Percentiles rank a stretch among this genome's conserved stretches.
phyloP scores from a whole-genome alignment of 768 basidiomycete species.

The Lentinula raphanica region DNA sequence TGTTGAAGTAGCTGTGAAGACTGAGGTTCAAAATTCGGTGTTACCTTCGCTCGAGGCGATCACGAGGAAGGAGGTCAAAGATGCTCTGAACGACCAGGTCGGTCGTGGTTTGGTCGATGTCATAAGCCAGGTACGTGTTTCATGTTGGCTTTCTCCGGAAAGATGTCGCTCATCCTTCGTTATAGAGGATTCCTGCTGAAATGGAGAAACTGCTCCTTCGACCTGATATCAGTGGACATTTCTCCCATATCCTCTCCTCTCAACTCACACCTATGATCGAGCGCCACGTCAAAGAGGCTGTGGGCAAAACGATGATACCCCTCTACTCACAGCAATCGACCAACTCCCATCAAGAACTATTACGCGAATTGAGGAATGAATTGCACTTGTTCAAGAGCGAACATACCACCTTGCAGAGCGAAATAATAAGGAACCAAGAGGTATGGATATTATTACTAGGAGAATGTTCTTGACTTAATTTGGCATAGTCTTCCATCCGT shows the following conservation, averaged over 20 bases:
- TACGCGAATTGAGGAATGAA: slow-evolving; percentile 70
- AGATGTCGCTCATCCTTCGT: slow-evolving; percentile 1
- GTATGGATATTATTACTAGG: slow-evolving; percentile 34
- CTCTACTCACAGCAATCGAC: slow-evolving; percentile 71
- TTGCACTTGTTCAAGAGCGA: slow-evolving; percentile 76
- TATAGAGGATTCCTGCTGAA: slow-evolving; percentile 71
- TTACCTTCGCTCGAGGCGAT: slow-evolving; percentile 78
- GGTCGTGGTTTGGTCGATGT: slow-evolving; percentile 66
- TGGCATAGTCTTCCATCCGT: slow-evolving; percentile 59
- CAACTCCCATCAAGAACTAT: slow-evolving; percentile 73
- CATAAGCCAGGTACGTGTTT: slow-evolving; percentile 61
- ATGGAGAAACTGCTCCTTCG: slow-evolving; percentile 74
- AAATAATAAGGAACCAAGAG: slow-evolving; percentile 74
- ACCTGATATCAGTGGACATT: slow-evolving; percentile 71
- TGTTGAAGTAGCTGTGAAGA: slow-evolving; percentile 85
- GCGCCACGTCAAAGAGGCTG: slow-evolving; percentile 74
- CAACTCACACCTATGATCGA: slow-evolving; percentile 74
- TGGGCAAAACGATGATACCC: slow-evolving; percentile 70
- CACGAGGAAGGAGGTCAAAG: slow-evolving; percentile 75
- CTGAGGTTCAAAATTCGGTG: slow-evolving; percentile 78
- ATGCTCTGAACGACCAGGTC: slow-evolving; percentile 74
- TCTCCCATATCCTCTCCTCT: slow-evolving; percentile 67
- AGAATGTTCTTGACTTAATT: neutral
- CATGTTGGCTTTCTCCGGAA: neutral
- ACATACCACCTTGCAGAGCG: slow-evolving; percentile 75